phyloP scores from a whole-genome alignment of 306 rosid species.

The Gastrolobium villosum region DNA sequence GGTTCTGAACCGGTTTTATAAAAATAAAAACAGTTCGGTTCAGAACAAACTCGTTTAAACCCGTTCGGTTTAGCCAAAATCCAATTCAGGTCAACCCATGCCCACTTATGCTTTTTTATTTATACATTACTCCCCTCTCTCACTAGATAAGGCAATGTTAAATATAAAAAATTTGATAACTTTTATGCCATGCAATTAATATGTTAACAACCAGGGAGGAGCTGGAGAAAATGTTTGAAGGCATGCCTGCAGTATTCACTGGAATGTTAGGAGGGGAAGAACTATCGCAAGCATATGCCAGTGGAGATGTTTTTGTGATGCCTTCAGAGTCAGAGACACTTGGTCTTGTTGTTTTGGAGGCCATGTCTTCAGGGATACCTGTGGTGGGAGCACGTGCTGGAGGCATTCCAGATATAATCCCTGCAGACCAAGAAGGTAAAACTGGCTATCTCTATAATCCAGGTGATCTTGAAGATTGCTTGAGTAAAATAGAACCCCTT shows the following conservation, averaged over 20 bases:
- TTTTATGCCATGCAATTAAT: slow-evolving; percentile 25
- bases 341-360: slow-evolving; percentile 94
- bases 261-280: slow-evolving; percentile 98
- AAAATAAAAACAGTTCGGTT: no score
- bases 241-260: slow-evolving; percentile 94
- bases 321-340: slow-evolving; percentile 99
- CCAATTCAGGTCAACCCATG: no score
- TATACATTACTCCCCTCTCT: slow-evolving; percentile 4
- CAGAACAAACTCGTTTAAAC: no score
- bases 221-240: slow-evolving; percentile 87
- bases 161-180: neutral
- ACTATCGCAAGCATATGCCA: slow-evolving; percentile 95
- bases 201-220: slow-evolving; percentile 71
- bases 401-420: slow-evolving; percentile 94
- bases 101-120: neutral
- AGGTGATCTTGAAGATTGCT: slow-evolving; percentile 82
- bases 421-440: slow-evolving; percentile 86
- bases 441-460: slow-evolving; percentile 80
- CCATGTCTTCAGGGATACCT: slow-evolving; percentile 97
- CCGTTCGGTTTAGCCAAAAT: no score
- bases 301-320: slow-evolving; percentile 94
- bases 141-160: slow-evolving; percentile 27
- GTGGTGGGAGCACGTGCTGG: slow-evolving; percentile 97
- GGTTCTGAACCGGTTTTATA: no score
- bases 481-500: slow-evolving; percentile 79